A percentile compares a stretch with the other conserved stretches of the same genome.
These are phyloP conservation scores for Microglena sp. DNA, from an alignment of 139 green algal genomes.

Conservation along the genomic window DNA sequence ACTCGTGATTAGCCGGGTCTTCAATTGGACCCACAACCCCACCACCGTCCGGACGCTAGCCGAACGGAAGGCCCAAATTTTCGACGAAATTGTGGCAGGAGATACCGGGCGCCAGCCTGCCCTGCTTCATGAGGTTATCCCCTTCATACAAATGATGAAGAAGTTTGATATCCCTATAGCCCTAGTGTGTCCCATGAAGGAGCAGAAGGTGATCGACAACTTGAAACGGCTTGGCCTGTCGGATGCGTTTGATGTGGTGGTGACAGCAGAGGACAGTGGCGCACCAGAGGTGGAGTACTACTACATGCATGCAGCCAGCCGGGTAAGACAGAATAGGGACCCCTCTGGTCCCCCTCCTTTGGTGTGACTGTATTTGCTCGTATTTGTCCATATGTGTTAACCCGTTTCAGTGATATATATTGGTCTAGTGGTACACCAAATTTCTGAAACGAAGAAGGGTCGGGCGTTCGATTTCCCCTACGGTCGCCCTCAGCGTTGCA, in stretches of 20 bases:
- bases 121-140: constrained; percentile 35
- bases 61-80: constrained; percentile 66
- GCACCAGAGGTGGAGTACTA: constrained; percentile 44
- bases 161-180: constrained; percentile 55
- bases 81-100: constrained; percentile 38
- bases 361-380: too few relatives aligned
- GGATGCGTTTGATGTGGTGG: constrained; percentile 56
- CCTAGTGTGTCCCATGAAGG: constrained; percentile 54
- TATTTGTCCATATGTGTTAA: too few relatives aligned
- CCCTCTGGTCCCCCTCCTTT: too few relatives aligned
- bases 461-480: too few relatives aligned
- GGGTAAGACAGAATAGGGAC: too few relatives aligned
- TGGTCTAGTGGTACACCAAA: too few relatives aligned
- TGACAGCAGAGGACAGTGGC: constrained; percentile 66
- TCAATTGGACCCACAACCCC: constrained; percentile 84
- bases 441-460: too few relatives aligned
- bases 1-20: constrained; percentile 77
- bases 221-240: constrained; percentile 42
- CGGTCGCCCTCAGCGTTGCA: too few relatives aligned
- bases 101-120: constrained; percentile 15
- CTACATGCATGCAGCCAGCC: constrained; percentile 65
- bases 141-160: constrained; percentile 71
- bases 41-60: constrained; percentile 54
- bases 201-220: constrained; percentile 23
- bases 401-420: too few relatives aligned